These are phyloP conservation scores for Penicillium sp. DNA, from an alignment of 2,329 filamentous ascomycete species.

Conservation along the genomic window DNA sequence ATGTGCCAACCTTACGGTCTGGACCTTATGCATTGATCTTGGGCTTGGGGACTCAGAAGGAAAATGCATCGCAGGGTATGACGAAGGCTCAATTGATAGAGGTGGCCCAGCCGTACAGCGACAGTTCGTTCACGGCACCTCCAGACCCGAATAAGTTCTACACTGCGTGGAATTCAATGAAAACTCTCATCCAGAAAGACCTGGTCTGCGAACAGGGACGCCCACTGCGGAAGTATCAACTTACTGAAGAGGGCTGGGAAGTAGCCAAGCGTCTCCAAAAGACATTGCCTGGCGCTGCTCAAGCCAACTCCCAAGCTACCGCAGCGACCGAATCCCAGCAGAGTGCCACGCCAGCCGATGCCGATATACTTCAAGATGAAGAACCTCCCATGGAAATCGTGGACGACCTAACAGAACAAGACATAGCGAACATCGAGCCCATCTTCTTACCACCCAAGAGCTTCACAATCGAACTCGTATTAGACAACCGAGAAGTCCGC, in stretches of 20 bases:
- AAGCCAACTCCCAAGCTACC: conserved; percentile 13
- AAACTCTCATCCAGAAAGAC: conserved; percentile 68
- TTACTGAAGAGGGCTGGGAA: conserved; percentile 77
- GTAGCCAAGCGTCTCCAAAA: conserved; percentile 63
- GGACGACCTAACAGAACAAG: conserved; percentile 9
- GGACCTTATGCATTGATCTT: conserved; percentile 70
- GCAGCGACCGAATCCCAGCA: conserved; percentile 4
- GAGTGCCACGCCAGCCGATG: background rate
- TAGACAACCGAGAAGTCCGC: conserved; percentile 72
- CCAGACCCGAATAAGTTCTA: conserved; percentile 66
- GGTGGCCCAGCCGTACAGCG: conserved; percentile 66
- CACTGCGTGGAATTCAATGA: conserved; percentile 81
- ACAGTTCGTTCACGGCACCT: conserved; percentile 67
- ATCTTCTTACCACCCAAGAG: conserved; percentile 61
- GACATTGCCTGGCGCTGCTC: conserved; percentile 35
- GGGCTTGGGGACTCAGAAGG: conserved; percentile 59
- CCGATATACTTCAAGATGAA: conserved; percentile 5
- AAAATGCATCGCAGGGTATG: conserved; percentile 55
- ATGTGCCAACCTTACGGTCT: conserved; percentile 69
- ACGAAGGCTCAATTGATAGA: conserved; percentile 67
- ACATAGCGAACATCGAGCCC: conserved; percentile 46
- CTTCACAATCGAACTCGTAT: conserved; percentile 68
- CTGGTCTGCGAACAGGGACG: conserved; percentile 68
- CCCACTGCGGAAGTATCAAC: conserved; percentile 62
- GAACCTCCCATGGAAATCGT: background rate